Conservation (phyloP, 495 filamentous ascomycete genomes). For the Tuber aestivum region DNA sequence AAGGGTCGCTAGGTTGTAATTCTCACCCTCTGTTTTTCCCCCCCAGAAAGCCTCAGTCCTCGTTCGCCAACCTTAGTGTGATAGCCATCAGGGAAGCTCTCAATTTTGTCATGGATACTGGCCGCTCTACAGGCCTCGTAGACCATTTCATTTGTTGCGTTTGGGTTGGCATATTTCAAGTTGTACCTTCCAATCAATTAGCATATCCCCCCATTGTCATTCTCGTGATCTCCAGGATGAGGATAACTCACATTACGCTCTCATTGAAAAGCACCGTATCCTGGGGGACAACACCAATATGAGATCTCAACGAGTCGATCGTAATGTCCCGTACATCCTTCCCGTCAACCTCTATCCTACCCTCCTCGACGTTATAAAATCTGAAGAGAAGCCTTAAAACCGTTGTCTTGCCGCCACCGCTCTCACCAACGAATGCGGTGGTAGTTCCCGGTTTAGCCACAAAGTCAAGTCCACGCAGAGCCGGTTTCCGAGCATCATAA, state of each 20-base stretch:
- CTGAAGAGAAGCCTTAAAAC: slow-evolving; percentile 94
- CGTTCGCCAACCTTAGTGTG: slow-evolving; percentile 90
- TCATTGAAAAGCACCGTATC: slow-evolving; percentile 97
- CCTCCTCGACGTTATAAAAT: slow-evolving; percentile 77
- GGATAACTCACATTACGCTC: slow-evolving; percentile 60
- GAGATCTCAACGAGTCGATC: slow-evolving; percentile 82
- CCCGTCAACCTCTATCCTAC: slow-evolving; percentile 75
- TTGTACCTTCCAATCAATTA: slow-evolving; percentile 55
- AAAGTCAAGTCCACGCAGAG: slow-evolving; percentile 74
- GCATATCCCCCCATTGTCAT: neutral
- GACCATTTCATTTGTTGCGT: slow-evolving; percentile 78
- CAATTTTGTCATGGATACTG: slow-evolving; percentile 92
- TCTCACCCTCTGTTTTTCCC: slow-evolving; percentile 75
- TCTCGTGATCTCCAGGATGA: neutral
- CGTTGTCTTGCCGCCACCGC: slow-evolving; percentile 93
- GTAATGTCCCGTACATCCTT: slow-evolving; percentile 77
- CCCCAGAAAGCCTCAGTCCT: slow-evolving; percentile 83
- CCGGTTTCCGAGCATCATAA: slow-evolving; percentile 82
- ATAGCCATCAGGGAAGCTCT: slow-evolving; percentile 88
- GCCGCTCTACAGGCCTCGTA: slow-evolving; percentile 84
- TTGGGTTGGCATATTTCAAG: slow-evolving; percentile 83
- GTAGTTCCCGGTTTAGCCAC: slow-evolving; percentile 81
- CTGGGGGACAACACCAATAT: slow-evolving; percentile 94
- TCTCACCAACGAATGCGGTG: slow-evolving; percentile 91
- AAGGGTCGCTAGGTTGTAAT: slow-evolving; percentile 8